Base-by-base conservation (phyloP, 2,329 filamentous ascomycete genomes). In the Pseudogymnoascus sp. region DNA sequence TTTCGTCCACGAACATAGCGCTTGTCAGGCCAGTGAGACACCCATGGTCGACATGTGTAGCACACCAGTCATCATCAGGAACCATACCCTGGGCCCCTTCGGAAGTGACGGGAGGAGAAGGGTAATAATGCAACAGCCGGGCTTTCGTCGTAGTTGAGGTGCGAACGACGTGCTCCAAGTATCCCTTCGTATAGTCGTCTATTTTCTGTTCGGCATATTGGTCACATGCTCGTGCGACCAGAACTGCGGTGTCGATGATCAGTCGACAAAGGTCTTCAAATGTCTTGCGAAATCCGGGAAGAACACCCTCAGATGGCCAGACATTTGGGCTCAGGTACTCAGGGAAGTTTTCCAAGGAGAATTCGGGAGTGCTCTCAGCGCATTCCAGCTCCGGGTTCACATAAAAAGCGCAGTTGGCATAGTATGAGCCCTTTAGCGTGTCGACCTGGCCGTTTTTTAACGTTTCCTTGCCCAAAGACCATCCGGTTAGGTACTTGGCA, bases 1-100 rank as follows among this genome's bases (percentile, higher is more conserved):
- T 75, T 76, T 97, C 93, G 71, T 97, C 91, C 64, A 97, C 82
- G 74, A 96, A 97, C 92, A 97, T 96, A 67, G 93, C 92, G 2
- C 89, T 93, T 0, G 94, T 99, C 35, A 99, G 80, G 11, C 92
- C 93, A 0, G 94, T 99, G 33, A 99, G 81, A 72, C 93, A 97
- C 44, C 94, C 92, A 69, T 97, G 92, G 74, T 97, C 93, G 62
- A 94, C 79, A 72, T 94, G 89, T 1, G 88, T 91, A 3, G 92
- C 90, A 74, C 93, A 99, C 94, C 94, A 99, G 75, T 95, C 90
- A 73, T 97, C 92, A 64, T 91, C 87, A 60, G 78, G 78, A 40
- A 74, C 73, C 7, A 73, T 71, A 11, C 70, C 75, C 37, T 71
- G 72, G n/a, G 68, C 69, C 24, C 62, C 39, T 65, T 74, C 65